phyloP scores from a whole-genome alignment of 2,329 filamentous ascomycete species.

The Lecanosticta acicola region DNA sequence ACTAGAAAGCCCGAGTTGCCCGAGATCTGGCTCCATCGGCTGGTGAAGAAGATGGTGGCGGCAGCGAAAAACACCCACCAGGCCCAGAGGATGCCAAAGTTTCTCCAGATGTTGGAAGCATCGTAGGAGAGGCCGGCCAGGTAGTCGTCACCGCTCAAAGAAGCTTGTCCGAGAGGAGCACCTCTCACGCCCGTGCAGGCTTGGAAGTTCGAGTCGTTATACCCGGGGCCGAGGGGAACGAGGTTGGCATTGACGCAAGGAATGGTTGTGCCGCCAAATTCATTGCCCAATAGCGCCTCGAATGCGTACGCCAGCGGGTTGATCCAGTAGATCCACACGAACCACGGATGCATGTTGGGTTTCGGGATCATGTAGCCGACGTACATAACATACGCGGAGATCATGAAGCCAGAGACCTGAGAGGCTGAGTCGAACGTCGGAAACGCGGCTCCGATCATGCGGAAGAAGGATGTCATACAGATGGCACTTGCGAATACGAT shows the following conservation, averaged over 20 bases:
- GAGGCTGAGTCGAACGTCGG: conserved; percentile 30
- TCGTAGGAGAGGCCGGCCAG: conserved; percentile 49
- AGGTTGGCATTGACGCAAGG: conserved; percentile 48
- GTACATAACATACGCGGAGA: conserved; percentile 30
- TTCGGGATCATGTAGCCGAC: conserved; percentile 32
- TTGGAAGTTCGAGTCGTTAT: conserved; percentile 33
- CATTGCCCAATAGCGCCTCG: conserved; percentile 60
- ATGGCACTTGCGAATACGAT: conserved; percentile 45
- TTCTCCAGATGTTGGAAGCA: conserved; percentile 43
- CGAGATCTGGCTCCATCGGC: conserved; percentile 48
- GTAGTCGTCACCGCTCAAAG: conserved; percentile 58
- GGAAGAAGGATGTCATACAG: conserved; percentile 43
- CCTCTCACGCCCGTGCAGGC: conserved; percentile 48
- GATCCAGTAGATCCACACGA: conserved; percentile 55
- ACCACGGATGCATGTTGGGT: conserved; percentile 43
- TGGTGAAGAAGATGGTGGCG: conserved; percentile 55
- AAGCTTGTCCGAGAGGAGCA: conserved; percentile 49
- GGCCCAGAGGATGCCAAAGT: conserved; percentile 62
- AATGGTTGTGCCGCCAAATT: conserved; percentile 55
- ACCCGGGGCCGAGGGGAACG: conserved; percentile 34
- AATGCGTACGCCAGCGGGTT: conserved; percentile 37
- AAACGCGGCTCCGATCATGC: conserved; percentile 36
- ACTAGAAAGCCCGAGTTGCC: conserved; percentile 41
- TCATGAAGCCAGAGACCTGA: conserved; percentile 27
- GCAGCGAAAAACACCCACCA: conserved; percentile 57